Conservation (phyloP, 768 basidiomycete genomes). For the Sutorius australiensis region DNA sequence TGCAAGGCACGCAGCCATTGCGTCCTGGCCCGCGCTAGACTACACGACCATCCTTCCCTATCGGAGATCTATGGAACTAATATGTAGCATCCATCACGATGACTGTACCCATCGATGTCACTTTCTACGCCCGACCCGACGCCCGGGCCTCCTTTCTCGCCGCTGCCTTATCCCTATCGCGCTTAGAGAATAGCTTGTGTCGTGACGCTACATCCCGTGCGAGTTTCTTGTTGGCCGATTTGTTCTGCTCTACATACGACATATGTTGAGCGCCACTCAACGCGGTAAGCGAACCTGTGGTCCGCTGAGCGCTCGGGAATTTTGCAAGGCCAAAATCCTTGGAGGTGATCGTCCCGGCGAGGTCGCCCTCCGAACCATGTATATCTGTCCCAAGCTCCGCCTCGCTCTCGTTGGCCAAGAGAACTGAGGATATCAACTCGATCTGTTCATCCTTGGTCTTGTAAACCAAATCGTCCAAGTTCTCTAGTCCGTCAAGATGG, state of each 20-base stretch:
- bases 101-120: not conserved
- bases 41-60: constrained; percentile 9
- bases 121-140: constrained; percentile 27
- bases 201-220: constrained; percentile 51
- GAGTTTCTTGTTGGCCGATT: constrained; percentile 81
- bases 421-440: constrained; percentile 89
- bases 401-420: constrained; percentile 86
- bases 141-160: constrained; percentile 44
- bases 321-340: constrained; percentile 75
- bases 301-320: constrained; percentile 68
- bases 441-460: constrained; percentile 90
- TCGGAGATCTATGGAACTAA: constrained; percentile 8
- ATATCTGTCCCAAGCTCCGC: constrained; percentile 86
- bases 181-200: constrained; percentile 79
- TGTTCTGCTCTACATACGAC: constrained; percentile 92
- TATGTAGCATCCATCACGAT: constrained; percentile 12
- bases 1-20: constrained; percentile 18
- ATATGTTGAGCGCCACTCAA: constrained; percentile 88
- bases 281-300: constrained; percentile 76
- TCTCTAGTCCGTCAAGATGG: constrained; percentile 88
- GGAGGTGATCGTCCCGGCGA: constrained; percentile 81
- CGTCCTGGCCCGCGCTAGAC: constrained; percentile 13
- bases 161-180: constrained; percentile 69
- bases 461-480: constrained; percentile 86
- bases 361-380: constrained; percentile 76